Base-by-base conservation (phyloP, 371 early-diverging fungal genomes). In the Dipsacomyces acuminosporus region DNA sequence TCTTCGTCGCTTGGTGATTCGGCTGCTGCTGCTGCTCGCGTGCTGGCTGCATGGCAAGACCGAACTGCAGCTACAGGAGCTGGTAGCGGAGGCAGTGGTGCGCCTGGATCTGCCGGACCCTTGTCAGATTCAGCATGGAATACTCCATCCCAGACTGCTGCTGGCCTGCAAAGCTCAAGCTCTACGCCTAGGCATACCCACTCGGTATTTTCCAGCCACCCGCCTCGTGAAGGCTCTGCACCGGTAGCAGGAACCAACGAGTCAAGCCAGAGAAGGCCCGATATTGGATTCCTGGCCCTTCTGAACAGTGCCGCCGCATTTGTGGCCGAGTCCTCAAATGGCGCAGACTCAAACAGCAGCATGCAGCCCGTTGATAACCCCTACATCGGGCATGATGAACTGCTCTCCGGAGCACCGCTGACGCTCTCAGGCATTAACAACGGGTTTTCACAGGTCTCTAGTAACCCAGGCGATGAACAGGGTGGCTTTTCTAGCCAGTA, bases 41-140 rank as follows among this genome's bases (percentile, higher is more conserved):
- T 71, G 20, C 54, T 71, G 1, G 71, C 71, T 4, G 61, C 65
- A 1, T 61, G 65, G 71, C 71, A 71, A 61, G 71, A 71, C 38
- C 64, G 65, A 13, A 26, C 30, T 7, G 30, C 30, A 7, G 30
- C 30, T 11, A 30, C 30, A 30, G 30, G 30, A 30, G 11, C 7
- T 11, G 30, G 30, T 11, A 11, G 30, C 11, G 30, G 30, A 30
- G 11, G 30, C 30, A 11, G 30, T 11, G 30, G 30, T 30, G 30
- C 30, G 30, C 30, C 30, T 11, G 30, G 30, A 18, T 19, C 51
- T 18, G 43, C 43, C 3, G 30, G 30, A 30, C 40, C 34, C 4
- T 41, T 35, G 47, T 55, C 42, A 22, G 53, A 56, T 6, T 20
- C 14, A 14, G 18, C 63, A 19, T 62, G 63, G 63, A n/a, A 41